Evolutionary conservation across 805 yeast genomes (phyloP).

Genomic region (Wickerhamiella parazyma): DNA sequence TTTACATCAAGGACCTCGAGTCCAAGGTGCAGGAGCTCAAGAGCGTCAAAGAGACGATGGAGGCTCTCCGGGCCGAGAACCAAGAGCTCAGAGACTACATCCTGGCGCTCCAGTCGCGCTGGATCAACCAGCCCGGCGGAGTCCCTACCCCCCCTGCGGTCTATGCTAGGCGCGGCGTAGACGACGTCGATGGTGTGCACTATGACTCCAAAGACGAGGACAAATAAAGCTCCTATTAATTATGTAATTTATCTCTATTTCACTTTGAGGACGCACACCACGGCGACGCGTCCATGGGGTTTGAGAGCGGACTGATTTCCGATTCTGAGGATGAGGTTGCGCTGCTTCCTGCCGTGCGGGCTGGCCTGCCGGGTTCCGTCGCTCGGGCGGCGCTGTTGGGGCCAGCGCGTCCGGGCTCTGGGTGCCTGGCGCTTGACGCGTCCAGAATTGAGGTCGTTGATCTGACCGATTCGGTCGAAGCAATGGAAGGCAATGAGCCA

Average conservation of each 20-base stretch:
- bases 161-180: conserved; percentile 20
- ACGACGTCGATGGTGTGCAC: conserved; percentile 18
- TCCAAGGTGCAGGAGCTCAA: conserved; percentile 49
- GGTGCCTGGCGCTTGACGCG: too few relatives aligned
- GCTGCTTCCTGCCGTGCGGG: too few relatives aligned
- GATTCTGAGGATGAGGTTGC: conserved; percentile 3
- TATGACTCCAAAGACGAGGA: conserved; percentile 21
- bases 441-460: too few relatives aligned
- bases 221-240: conserved; percentile 12
- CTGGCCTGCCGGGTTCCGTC: too few relatives aligned
- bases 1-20: conserved; percentile 69
- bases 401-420: too few relatives aligned
- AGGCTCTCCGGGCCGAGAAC: conserved; percentile 56
- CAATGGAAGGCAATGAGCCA: too few relatives aligned
- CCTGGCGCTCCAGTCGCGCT: conserved; percentile 50
- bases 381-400: too few relatives aligned
- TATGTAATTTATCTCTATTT: conserved; percentile 5
- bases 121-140: conserved; percentile 39
- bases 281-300: background rate
- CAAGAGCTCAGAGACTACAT: conserved; percentile 59
- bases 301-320: background rate
- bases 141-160: conserved; percentile 34
- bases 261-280: background rate
- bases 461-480: too few relatives aligned
- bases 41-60: conserved; percentile 49